Evolutionary conservation across 768 basidiomycete species (phyloP), one percentile per base, ranked within the genome.

Genomic region (Rhizopogon rudus): DNA sequence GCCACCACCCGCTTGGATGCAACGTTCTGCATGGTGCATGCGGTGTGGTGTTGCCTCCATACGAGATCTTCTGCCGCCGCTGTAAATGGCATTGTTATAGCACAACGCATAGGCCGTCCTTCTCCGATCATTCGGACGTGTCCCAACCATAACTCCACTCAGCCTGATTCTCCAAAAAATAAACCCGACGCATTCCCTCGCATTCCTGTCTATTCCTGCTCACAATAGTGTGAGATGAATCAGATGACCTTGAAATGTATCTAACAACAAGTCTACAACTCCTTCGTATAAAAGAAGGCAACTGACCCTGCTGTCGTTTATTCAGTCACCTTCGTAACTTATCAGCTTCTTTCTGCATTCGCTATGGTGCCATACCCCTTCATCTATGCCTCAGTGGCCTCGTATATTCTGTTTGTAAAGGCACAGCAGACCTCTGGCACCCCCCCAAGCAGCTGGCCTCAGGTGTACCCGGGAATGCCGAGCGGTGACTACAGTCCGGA

Each of bases 401-500:
- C 35, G 56, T 28, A 12, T 35, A 35, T 50, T 59, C 50, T 50
- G n/a, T 20, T 59, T 8, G 61, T 37, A 14, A 44, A 56, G 20
- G 70, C 70, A 13, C 69, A 69, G 60, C 33, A 35, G 14, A 22
- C 35, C 48, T 52, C 56, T 40, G 59, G 53, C 17, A 54, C 56
- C 13, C 69, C 63, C 1, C 69, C 72, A 25, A 63, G 67, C 58
- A 61, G 64, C 57, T 75, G 69, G 66, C 74, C 76, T 8, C 75
- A 76, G 40, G 64, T 61, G 41, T 78, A 79, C 58, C 71, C 77
- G 17, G 75, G 76, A 1, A 73, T 74, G 60, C 77, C 77, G 10
- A 61, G 54, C 2, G 73, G 76, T 22, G 75, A 77, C 60, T 83
- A 79, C 56, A 75, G 78, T 60, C 76, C 80, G 33, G 73, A 71